Conservation (phyloP, 2,329 filamentous ascomycete genomes). For the Mycogone perniciosa region DNA sequence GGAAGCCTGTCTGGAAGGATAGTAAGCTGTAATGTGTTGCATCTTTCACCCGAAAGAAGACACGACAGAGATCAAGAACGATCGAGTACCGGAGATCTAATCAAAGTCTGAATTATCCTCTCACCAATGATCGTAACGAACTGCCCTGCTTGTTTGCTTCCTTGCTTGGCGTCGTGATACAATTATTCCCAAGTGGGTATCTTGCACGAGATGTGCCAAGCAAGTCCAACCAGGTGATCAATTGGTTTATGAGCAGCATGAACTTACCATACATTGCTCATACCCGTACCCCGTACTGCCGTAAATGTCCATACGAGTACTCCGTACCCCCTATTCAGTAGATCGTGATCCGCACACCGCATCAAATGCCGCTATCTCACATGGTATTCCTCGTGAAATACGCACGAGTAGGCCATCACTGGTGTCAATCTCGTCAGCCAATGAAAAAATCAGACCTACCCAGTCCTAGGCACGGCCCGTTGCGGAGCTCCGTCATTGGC, state of each 20-base stretch:
- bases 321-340: too few relatives aligned
- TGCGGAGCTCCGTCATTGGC: constrained; percentile 8
- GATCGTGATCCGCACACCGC: constrained; percentile 5
- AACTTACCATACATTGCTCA: too few relatives aligned
- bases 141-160: too few relatives aligned
- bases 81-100: background rate
- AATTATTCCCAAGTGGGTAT: too few relatives aligned
- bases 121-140: too few relatives aligned
- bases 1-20: constrained; percentile 60
- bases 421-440: background rate
- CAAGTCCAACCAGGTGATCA: too few relatives aligned
- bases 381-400: background rate
- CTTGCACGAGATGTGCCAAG: too few relatives aligned
- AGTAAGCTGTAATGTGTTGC: constrained; percentile 47
- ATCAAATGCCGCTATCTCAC: background rate
- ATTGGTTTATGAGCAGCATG: too few relatives aligned
- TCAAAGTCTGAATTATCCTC: background rate
- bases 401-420: too few relatives aligned
- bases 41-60: background rate
- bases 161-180: too few relatives aligned
- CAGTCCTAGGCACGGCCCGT: constrained; percentile 13
- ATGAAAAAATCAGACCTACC: background rate
- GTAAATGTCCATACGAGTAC: too few relatives aligned
- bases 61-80: background rate
- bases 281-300: too few relatives aligned